Conservation (phyloP, 2,329 filamentous ascomycete genomes). For the Sclerotiophoma versabilis region DNA sequence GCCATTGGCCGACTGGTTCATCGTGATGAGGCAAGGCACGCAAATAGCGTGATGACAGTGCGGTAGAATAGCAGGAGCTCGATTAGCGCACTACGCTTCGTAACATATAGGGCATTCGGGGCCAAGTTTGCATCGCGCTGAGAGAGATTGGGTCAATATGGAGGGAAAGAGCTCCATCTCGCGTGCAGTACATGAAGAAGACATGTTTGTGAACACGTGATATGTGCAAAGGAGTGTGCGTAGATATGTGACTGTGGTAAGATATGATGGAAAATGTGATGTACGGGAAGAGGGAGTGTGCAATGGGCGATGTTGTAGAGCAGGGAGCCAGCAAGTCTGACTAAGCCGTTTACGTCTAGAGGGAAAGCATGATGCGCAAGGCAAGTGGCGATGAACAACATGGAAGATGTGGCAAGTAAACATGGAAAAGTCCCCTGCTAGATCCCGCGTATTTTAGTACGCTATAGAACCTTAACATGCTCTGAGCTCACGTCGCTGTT, state of each 20-base stretch:
- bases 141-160: neutral
- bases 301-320: no score
- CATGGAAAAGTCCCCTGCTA: neutral
- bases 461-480: no score
- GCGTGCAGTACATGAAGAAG: neutral
- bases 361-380: neutral
- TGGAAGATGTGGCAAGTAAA: neutral
- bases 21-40: neutral
- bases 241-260: neutral
- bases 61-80: neutral
- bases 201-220: neutral
- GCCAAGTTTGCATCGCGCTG: neutral
- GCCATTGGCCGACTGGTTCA: neutral
- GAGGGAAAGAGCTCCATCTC: neutral
- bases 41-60: conserved; percentile 5
- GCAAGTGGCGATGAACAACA: neutral
- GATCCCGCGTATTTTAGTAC: neutral
- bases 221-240: neutral
- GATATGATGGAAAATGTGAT: neutral
- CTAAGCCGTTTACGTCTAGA: neutral
- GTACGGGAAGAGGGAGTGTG: neutral
- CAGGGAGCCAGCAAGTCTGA: no score
- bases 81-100: neutral
- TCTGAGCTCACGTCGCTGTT: neutral
- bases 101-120: conserved; percentile 5